phyloP scores from a whole-genome alignment of 2,329 filamentous ascomycete species.

The Aspergillus ochraceoroseus region DNA sequence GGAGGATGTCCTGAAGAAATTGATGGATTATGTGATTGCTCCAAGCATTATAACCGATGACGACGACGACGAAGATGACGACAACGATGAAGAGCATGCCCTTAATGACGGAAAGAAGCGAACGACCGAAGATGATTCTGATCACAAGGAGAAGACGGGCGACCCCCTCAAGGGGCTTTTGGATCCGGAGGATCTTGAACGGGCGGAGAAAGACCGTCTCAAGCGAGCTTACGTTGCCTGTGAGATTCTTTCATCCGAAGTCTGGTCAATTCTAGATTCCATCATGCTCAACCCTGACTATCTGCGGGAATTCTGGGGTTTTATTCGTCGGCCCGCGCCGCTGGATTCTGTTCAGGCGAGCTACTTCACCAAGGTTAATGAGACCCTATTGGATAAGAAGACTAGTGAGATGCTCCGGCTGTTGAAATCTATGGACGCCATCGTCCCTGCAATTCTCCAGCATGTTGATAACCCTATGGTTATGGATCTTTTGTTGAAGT shows the following conservation, averaged over 20 bases:
- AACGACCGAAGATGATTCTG: slow-evolving; percentile 22
- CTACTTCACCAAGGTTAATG: slow-evolving; percentile 98
- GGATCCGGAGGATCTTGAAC: slow-evolving; percentile 54
- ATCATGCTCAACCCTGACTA: slow-evolving; percentile 77
- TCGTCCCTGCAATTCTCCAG: slow-evolving; percentile 77
- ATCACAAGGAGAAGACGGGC: slow-evolving; percentile 38
- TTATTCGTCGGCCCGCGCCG: slow-evolving; percentile 75
- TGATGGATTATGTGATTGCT: slow-evolving; percentile 88
- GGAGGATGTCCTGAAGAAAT: slow-evolving; percentile 72
- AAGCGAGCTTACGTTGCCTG: slow-evolving; percentile 91
- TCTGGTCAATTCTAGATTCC: slow-evolving; percentile 93
- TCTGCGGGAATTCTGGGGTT: slow-evolving; percentile 83
- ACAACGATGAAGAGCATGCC: slow-evolving; percentile 37
- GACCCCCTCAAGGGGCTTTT: slow-evolving; percentile 35
- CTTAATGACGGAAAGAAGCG: slow-evolving; percentile 22
- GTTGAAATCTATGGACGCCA: slow-evolving; percentile 74
- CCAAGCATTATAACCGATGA: slow-evolving; percentile 55
- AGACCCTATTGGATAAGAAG: slow-evolving; percentile 95
- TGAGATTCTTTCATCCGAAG: slow-evolving; percentile 90
- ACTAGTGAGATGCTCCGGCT: slow-evolving; percentile 94
- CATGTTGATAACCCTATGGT: slow-evolving; percentile 98
- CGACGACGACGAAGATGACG: slow-evolving; percentile 49
- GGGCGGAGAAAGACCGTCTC: slow-evolving; percentile 82
- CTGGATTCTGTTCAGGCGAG: slow-evolving; percentile 90
- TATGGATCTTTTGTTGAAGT: slow-evolving; percentile 95